Conservation (phyloP, 2,329 filamentous ascomycete species). For the Claviceps quebecensis region DNA sequence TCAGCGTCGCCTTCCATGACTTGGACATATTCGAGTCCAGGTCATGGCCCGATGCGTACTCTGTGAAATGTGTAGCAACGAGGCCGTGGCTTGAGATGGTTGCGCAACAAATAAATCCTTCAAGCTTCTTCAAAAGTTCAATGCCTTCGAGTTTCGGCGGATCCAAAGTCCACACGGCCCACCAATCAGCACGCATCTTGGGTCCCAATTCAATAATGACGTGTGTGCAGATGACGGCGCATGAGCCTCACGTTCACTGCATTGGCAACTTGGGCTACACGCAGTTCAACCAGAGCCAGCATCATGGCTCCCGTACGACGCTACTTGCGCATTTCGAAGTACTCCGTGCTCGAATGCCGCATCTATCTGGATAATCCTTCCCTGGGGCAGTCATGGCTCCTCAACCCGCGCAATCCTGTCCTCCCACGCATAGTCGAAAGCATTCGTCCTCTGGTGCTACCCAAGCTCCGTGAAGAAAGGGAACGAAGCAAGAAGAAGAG, state of each 20-base stretch:
- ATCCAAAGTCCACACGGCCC: neutral
- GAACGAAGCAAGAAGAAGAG: constrained; percentile 44
- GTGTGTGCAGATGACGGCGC: neutral
- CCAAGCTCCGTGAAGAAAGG: constrained; percentile 79
- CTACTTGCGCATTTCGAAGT: constrained; percentile 83
- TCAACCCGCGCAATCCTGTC: constrained; percentile 61
- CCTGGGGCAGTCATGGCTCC: constrained; percentile 69
- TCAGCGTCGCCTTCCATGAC: constrained; percentile 61
- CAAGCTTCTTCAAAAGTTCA: no score
- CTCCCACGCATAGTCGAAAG: constrained; percentile 73
- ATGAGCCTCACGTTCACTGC: neutral
- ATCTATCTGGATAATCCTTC: constrained; percentile 90
- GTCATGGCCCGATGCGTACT: constrained; percentile 13
- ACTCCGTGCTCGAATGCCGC: constrained; percentile 89
- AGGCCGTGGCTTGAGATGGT: neutral
- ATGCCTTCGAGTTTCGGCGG: neutral
- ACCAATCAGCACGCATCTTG: neutral
- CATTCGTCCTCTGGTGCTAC: constrained; percentile 72
- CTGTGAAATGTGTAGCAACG: neutral
- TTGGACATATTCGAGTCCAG: constrained; percentile 27
- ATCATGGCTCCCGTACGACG: constrained; percentile 75
- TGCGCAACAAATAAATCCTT: neutral
- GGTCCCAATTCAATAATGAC: neutral
- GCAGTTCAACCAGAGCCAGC: neutral
- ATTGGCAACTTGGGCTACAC: no score